Conservation (phyloP, 768 basidiomycete species). For the Suillus cothurnatus region DNA sequence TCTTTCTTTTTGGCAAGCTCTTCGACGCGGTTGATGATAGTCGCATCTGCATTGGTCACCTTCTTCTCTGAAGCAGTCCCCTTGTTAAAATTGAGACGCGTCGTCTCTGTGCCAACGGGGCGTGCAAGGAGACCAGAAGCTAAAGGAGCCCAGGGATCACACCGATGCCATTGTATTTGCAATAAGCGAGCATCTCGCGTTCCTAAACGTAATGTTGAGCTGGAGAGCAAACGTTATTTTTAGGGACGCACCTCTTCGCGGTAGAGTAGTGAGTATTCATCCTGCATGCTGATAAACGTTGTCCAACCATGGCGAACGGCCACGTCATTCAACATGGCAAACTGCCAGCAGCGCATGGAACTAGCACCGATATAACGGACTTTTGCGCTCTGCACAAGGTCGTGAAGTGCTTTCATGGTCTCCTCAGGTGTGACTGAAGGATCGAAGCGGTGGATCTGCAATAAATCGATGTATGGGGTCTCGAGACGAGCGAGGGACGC, state of each 20-base stretch:
- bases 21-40: slow-evolving; percentile 43
- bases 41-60: slow-evolving; percentile 31
- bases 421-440: slow-evolving; percentile 39
- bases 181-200: slow-evolving; percentile 47
- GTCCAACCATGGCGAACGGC: slow-evolving; percentile 50
- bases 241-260: slow-evolving; percentile 45
- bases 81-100: slow-evolving; percentile 15
- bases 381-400: slow-evolving; percentile 48
- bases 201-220: slow-evolving; percentile 32
- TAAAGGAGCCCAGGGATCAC: slow-evolving; percentile 56
- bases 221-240: not conserved
- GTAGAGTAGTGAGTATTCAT: slow-evolving; percentile 55
- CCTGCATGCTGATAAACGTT: slow-evolving; percentile 58
- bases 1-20: slow-evolving; percentile 42
- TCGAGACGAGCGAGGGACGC: slow-evolving; percentile 39
- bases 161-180: slow-evolving; percentile 51
- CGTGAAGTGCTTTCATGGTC: slow-evolving; percentile 54
- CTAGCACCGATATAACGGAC: slow-evolving; percentile 54
- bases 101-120: slow-evolving; percentile 32
- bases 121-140: slow-evolving; percentile 41
- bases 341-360: slow-evolving; percentile 50
- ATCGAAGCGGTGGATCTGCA: slow-evolving; percentile 51
- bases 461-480: slow-evolving; percentile 41
- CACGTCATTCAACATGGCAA: slow-evolving; percentile 45
- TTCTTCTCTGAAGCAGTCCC: slow-evolving; percentile 28